A percentile compares a stretch with the other conserved stretches of the same genome.
phyloP scores from a whole-genome alignment of 2,329 filamentous ascomycete species.

The Cercospora sp. region DNA sequence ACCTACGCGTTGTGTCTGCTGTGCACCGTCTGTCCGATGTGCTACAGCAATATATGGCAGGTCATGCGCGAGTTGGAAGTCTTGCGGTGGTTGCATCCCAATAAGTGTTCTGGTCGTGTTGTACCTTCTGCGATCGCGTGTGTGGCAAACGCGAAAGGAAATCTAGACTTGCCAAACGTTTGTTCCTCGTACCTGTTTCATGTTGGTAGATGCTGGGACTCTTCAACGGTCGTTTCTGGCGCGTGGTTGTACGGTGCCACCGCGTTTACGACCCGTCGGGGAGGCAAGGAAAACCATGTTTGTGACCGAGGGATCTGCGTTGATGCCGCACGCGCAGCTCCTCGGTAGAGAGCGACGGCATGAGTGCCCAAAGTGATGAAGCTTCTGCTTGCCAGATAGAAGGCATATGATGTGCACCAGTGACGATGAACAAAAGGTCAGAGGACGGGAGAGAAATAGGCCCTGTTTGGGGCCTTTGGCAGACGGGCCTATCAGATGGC shows the following conservation, averaged over 20 bases:
- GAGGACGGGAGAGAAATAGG: conserved; percentile 7
- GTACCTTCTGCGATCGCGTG: background rate
- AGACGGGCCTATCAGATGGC: conserved; percentile 4
- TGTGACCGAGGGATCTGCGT: background rate
- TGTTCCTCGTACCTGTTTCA: background rate
- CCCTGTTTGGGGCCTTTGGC: background rate
- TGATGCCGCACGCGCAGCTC: background rate
- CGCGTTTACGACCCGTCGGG: background rate
- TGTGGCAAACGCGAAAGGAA: background rate
- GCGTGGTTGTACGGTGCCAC: background rate
- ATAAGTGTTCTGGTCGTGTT: background rate
- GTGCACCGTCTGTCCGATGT: background rate
- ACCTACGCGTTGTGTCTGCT: background rate
- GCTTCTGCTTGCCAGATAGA: background rate
- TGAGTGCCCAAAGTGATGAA: background rate
- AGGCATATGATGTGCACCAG: conserved; percentile 7
- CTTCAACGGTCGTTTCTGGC: conserved; percentile 2
- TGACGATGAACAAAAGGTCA: conserved; percentile 16
- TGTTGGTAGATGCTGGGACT: background rate
- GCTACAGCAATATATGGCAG: background rate
- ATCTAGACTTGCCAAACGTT: background rate
- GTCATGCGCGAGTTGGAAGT: background rate
- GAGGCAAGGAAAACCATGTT: background rate
- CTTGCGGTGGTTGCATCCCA: background rate
- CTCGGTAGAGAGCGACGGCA: background rate